A percentile compares a stretch with the other conserved stretches of the same genome.
Evolutionary conservation across 495 filamentous ascomycete genomes (phyloP).

Genomic region (Podospora tetraspora): DNA sequence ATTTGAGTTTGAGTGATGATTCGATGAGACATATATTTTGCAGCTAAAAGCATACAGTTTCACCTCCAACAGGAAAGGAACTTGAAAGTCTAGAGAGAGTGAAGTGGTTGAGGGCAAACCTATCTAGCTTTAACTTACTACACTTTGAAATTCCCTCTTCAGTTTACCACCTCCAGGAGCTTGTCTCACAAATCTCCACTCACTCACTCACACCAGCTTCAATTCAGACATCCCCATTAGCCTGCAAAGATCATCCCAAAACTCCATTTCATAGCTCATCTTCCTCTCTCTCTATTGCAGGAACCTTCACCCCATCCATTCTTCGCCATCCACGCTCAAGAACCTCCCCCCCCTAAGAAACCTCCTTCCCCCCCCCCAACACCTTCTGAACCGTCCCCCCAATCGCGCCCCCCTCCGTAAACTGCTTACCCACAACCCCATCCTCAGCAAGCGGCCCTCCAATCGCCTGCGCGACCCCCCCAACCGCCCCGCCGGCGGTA

Average conservation of each 20-base stretch:
- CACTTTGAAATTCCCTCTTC: too few species aligned
- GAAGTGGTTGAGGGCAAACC: not conserved
- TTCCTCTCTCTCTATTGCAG: too few species aligned
- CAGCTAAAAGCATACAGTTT: too few species aligned
- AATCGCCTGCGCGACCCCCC: constrained; percentile 45
- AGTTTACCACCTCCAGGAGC: too few species aligned
- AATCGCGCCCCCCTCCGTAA: constrained; percentile 43
- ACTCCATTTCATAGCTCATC: not conserved
- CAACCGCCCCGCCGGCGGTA: constrained; percentile 44
- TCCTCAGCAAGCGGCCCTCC: constrained; percentile 51
- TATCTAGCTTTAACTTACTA: not conserved
- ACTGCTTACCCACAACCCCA: constrained; percentile 46
- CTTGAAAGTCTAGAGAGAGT: not conserved
- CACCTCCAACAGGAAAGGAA: not conserved
- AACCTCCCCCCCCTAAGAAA: constrained; percentile 3
- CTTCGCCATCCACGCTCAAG: too few species aligned
- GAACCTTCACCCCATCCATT: too few species aligned
- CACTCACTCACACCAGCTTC: not conserved
- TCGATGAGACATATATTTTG: constrained; percentile 16
- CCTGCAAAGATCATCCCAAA: not conserved
- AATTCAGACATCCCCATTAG: not conserved
- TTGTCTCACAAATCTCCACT: not conserved
- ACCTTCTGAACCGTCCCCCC: constrained; percentile 41
- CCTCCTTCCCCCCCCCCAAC: constrained; percentile 26
- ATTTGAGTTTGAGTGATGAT: not conserved